A percentile compares a stretch with the other conserved stretches of the same genome.
Conservation (phyloP, 2,329 filamentous ascomycete species). For the Mycosphaerella sp. region DNA sequence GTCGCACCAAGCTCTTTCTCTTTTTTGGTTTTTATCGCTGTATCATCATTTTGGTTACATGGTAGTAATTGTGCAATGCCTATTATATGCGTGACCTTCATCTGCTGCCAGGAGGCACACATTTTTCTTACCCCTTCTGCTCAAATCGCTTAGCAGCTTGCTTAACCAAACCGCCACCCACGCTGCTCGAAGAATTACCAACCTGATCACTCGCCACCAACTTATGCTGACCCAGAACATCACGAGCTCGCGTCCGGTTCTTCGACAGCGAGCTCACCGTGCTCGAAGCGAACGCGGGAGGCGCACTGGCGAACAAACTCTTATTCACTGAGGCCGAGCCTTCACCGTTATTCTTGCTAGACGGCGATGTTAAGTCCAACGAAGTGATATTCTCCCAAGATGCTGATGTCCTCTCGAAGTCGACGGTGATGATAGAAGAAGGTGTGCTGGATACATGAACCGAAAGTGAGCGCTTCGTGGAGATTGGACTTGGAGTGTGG, state of each 20-base stretch:
- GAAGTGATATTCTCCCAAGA: not conserved
- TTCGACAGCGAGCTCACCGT: not conserved
- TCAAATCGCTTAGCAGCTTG: not conserved
- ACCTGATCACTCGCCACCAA: not conserved
- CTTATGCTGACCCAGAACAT: not conserved
- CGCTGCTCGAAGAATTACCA: not conserved
- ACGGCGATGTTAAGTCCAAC: not conserved
- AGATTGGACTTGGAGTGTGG: not conserved
- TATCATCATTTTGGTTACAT: not conserved
- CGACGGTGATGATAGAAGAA: not conserved
- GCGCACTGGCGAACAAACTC: not conserved
- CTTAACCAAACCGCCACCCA: not conserved
- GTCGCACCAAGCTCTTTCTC: slow-evolving; percentile 3
- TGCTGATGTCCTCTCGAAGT: not conserved
- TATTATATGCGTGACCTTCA: too few relatives aligned
- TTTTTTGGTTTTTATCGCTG: not conserved
- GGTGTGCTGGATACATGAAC: not conserved
- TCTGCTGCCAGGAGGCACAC: too few relatives aligned
- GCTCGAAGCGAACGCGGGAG: not conserved
- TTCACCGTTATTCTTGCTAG: not conserved
- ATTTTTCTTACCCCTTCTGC: not conserved
- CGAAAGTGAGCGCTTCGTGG: not conserved
- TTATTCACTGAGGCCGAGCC: too few relatives aligned
- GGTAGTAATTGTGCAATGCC: too few relatives aligned
- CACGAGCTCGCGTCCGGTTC: not conserved